These are phyloP conservation scores for Halenospora varia DNA, from an alignment of 495 filamentous ascomycete species.

Conservation along the genomic window DNA sequence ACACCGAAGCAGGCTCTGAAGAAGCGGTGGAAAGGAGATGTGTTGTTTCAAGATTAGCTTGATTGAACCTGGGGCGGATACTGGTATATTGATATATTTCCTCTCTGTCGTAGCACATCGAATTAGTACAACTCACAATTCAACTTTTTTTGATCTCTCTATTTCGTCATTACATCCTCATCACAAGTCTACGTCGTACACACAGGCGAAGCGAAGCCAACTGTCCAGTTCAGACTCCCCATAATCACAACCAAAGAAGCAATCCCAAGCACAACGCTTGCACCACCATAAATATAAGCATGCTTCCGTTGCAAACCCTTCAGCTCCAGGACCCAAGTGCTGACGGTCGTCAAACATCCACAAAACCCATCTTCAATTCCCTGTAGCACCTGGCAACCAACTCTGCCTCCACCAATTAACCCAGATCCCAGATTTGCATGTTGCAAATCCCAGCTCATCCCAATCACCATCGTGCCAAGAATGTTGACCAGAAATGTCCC, in stretches of 20 bases:
- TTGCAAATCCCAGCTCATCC: slow-evolving; percentile 69
- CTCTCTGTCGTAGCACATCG: no score
- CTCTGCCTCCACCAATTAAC: slow-evolving; percentile 35
- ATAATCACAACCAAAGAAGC: slow-evolving; percentile 66
- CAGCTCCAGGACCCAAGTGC: slow-evolving; percentile 82
- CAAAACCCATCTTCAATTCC: slow-evolving; percentile 88
- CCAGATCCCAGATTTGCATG: slow-evolving; percentile 37
- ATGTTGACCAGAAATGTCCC: slow-evolving; percentile 89
- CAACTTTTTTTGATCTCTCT: no score
- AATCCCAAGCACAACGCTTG: slow-evolving; percentile 60
- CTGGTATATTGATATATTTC: no score
- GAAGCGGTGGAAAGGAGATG: no score
- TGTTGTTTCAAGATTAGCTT: no score
- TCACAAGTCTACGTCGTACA: neutral
- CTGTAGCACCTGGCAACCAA: slow-evolving; percentile 73
- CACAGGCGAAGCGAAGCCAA: slow-evolving; percentile 42
- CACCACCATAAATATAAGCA: slow-evolving; percentile 69
- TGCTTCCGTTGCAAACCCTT: slow-evolving; percentile 57
- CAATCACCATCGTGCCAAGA: slow-evolving; percentile 58
- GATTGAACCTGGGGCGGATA: no score
- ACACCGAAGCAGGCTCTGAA: no score
- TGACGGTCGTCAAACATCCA: slow-evolving; percentile 81
- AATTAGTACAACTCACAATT: no score
- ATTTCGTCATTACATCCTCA: no score
- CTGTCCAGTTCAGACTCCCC: slow-evolving; percentile 74